Evolutionary conservation across 768 basidiomycete species (phyloP), one percentile per base, ranked within the genome.

Genomic region (Termitomyces sp.): DNA sequence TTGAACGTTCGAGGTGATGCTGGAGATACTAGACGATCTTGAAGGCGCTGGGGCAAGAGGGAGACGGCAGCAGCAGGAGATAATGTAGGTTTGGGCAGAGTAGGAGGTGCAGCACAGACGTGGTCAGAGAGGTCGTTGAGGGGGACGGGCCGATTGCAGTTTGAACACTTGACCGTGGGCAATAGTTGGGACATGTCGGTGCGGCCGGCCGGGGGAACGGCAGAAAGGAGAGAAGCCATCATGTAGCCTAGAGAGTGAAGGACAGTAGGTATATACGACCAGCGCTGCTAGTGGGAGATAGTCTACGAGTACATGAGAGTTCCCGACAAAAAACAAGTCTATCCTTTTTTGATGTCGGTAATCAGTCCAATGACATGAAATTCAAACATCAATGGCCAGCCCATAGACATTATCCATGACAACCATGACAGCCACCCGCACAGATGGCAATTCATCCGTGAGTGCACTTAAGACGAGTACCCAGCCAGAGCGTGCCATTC

Each of bases 101-200:
- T 66, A 48, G 82, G 77, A 10, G 77, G 67, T 18, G 85, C 76
- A 1, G 81, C 78, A 70, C 94, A 97, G 67, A 84, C 75, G 67
- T 96, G 94, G 60, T 92, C 88, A 37, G 85, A 85, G 36, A 96
- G 84, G 46, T 85, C 78, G 47, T 79, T 73, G 36, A 96, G 77
- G 32, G 88, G 84, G 39, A 97, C 89, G 1, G 81, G 83, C 9
- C 75, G 73, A 63, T 75, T 74, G 68, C 94, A 97, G 31, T 74
- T 87, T 2, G 91, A 91, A 70, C 94, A 97, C 69, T 88, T 95
- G 59, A 94, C 87, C 2, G 85, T 77, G 5, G 94, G 92, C 10
- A 96, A 77, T 49, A 87, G 70, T 69, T 92, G 84, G 24, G 91
- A 92, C n/a, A 82, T 77, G 13, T 50, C 49, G 12, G 24, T 16